A percentile compares a stretch with the other conserved stretches of the same genome.
phyloP scores from a whole-genome alignment of 208 protist genomes.

The Trypanosoma caninum region DNA sequence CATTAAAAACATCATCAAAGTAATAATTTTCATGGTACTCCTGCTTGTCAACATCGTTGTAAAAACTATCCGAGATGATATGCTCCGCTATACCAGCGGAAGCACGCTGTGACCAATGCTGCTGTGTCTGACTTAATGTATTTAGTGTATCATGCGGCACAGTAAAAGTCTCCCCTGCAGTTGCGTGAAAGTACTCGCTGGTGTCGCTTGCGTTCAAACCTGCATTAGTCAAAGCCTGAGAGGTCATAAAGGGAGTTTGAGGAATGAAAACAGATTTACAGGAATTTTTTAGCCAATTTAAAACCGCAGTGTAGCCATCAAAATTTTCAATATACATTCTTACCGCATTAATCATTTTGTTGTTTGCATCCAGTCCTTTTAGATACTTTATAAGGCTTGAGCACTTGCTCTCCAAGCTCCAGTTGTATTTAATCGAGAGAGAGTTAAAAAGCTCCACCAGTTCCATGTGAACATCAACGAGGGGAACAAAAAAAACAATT shows the following conservation, averaged over 20 bases:
- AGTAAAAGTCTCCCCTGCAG: neutral
- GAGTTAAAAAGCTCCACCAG: conserved; percentile 33
- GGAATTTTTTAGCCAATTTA: conserved; percentile 35
- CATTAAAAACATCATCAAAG: conserved; percentile 58
- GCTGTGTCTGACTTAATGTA: neutral
- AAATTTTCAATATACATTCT: conserved; percentile 51
- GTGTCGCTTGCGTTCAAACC: neutral
- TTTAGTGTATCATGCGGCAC: neutral
- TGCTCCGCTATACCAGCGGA: neutral
- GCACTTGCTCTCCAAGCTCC: conserved; percentile 67
- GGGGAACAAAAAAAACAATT: conserved; percentile 30
- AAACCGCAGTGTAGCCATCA: conserved; percentile 58
- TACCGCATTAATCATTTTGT: conserved; percentile 39
- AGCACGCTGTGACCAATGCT: neutral
- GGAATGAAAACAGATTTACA: neutral
- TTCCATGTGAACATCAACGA: conserved; percentile 49
- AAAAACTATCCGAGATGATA: neutral
- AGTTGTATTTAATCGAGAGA: conserved; percentile 35
- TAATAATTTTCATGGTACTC: conserved; percentile 63
- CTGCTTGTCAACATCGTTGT: conserved; percentile 18
- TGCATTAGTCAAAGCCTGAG: neutral
- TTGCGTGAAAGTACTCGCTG: neutral
- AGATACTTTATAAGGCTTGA: conserved; percentile 46
- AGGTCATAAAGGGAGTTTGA: neutral
- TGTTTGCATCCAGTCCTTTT: conserved; percentile 18